Percentiles rank a stretch among this genome's conserved stretches.
These are phyloP conservation scores for Danielozyma ontarioensis DNA, from an alignment of 805 yeast species.

Conservation along the genomic window DNA sequence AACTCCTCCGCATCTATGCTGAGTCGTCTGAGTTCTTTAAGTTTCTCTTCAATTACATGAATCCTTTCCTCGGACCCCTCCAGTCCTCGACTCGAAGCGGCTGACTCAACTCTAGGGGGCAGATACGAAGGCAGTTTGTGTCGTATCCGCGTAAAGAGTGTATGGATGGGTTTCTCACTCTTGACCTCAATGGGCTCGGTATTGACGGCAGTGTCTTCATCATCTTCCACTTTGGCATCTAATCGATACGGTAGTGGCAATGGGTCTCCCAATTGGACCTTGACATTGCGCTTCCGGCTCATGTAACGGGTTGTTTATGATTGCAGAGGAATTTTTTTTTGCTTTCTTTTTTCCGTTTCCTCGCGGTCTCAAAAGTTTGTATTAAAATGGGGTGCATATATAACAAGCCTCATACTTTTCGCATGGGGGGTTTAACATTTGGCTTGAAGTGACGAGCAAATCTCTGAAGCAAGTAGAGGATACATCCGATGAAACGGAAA, in stretches of 20 bases:
- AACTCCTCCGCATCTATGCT: slow-evolving; percentile 4
- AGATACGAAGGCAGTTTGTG: too few species aligned
- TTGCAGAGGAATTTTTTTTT: too few species aligned
- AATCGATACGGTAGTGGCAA: slow-evolving; percentile 28
- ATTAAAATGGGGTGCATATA: too few species aligned
- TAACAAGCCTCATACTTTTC: too few species aligned
- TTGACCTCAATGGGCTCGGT: background rate
- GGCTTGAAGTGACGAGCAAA: slow-evolving; percentile 21
- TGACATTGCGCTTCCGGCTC: background rate
- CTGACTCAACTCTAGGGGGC: too few species aligned
- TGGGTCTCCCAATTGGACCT: slow-evolving; percentile 27
- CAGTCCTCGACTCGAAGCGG: too few species aligned
- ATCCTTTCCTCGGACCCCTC: too few species aligned
- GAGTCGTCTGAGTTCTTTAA: slow-evolving; percentile 2
- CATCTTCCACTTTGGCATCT: slow-evolving; percentile 2
- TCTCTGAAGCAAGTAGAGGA: slow-evolving; percentile 40
- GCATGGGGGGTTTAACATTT: too few species aligned
- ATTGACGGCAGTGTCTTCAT: slow-evolving; percentile 8
- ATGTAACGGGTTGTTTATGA: too few species aligned
- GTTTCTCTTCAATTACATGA: too few species aligned
- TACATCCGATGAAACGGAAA: slow-evolving; percentile 52
- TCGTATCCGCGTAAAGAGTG: background rate
- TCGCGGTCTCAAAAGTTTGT: too few species aligned
- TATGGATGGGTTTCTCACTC: background rate
- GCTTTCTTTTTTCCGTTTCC: too few species aligned